A percentile compares a stretch with the other conserved stretches of the same genome.
phyloP scores from a whole-genome alignment of 306 rosid genomes.

The Acacia acuminata region DNA sequence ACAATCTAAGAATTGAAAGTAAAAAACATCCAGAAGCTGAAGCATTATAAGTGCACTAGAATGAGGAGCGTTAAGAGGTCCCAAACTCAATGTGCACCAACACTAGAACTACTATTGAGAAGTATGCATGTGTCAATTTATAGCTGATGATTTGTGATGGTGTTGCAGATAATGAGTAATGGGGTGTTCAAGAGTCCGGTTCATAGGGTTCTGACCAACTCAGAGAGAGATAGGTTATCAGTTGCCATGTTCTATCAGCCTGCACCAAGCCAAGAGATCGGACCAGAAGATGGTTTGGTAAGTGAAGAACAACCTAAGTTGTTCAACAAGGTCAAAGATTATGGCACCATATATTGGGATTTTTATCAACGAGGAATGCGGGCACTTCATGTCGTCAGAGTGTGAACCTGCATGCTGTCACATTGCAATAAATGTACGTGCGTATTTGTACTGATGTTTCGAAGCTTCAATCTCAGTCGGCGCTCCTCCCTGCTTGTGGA shows the following conservation, averaged over 20 bases:
- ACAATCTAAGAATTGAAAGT: too few species aligned
- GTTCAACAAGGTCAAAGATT: conserved; percentile 44
- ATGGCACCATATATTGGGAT: conserved; percentile 26
- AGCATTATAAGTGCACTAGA: too few species aligned
- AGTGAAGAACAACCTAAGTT: conserved; percentile 41
- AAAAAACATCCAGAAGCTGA: too few species aligned
- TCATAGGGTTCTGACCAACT: conserved; percentile 52
- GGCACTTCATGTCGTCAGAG: conserved; percentile 42
- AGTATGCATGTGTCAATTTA: too few species aligned
- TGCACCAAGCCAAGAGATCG: conserved; percentile 45
- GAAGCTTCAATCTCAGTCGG: too few species aligned
- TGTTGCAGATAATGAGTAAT: conserved; percentile 50
- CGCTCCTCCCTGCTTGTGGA: too few species aligned
- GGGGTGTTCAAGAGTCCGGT: conserved; percentile 53
- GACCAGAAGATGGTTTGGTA: conserved; percentile 47
- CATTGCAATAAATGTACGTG: too few species aligned
- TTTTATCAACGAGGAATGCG: conserved; percentile 46
- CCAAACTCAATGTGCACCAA: too few species aligned
- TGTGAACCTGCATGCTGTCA: background rate
- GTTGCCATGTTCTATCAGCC: conserved; percentile 47
- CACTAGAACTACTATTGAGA: too few species aligned
- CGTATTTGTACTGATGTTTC: too few species aligned
- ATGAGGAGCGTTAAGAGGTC: too few species aligned
- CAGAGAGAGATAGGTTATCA: conserved; percentile 48
- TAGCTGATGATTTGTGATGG: background rate